Evolutionary conservation across 306 rosid genomes (phyloP), one percentile per base, ranked within the genome.

Genomic region (Prunus campanulata): DNA sequence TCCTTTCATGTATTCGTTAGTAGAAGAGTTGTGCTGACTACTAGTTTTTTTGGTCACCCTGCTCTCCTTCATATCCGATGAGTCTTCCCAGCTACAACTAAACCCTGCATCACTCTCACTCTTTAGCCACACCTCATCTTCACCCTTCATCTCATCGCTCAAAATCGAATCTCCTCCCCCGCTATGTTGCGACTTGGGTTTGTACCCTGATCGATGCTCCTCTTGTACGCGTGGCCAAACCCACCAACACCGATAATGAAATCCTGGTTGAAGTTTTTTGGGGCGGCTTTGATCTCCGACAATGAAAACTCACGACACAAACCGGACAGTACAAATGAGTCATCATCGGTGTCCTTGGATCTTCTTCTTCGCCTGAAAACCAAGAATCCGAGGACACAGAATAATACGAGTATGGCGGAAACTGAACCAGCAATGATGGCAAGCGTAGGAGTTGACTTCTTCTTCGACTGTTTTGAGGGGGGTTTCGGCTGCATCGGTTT

Each of bases 171-270:
- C 8, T 3, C 16, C 16, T 19, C 4, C 72, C 22, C 66, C 79
- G 8, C 69, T 77, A 12, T 50, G 65, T 35, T 5, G 39, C 15
- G 88, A 87, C 13, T 60, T 75, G 0, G 81, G 78, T 29, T 77
- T 84, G 20, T 60, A 6, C 47, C 4, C 2, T 50, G 51, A 0
- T 47, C 6, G 11, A 80, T 66, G 78, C 67, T 62, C 1, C 87
- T 84, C 68, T 83, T 83, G 62, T 83, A 86, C 6, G 81, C 85
- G 15, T 83, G 49, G 7, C 90, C 90, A 32, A 86, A 83, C 10
- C 87, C 90, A 4, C 84, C 85, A 6, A 52, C 75, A 0, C 89
- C 78, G 25, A 86, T 72, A 9, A 80, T 72, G 50, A 62, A 78
- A 16, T 8, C 10, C 0, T 56, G 69, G 1, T 75, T 74, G 12